Base-by-base conservation (phyloP, 805 yeast genomes). In the Saccharomycopsis sp. region DNA sequence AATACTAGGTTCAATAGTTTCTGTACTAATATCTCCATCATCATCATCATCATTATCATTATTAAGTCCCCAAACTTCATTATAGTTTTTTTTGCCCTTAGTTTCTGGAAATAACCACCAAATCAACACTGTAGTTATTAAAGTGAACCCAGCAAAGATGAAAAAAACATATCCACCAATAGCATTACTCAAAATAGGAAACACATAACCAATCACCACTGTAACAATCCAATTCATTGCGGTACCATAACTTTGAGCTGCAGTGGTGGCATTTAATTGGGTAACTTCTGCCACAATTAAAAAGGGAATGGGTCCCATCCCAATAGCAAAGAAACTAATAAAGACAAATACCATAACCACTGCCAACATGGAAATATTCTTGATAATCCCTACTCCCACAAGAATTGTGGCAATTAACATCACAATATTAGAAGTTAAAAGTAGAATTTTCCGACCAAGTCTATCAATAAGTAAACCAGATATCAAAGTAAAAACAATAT, bases 301-400 rank as follows among this genome's bases (percentile, higher is more conserved):
- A 62, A 92, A 89, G 31, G 98, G 98, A 41, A 92, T 87, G 5
- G 98, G 98, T 0, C 98, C 98, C 46, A 87, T 58, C 0, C 98
- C 98, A 26, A 82, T 63, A 0, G 96, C 97, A 63, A 89, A 92
- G 21, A 86, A 72, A 1, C 82, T 76, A 36, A 89, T 87, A 56
- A 86, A 88, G 1, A 70, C 54, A 40, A 85, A 71, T 0, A 87
- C 79, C 12, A 88, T 77, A 1, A 70, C 36, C 0, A 81, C 76
- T 1, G 88, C 69, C 12, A 79, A 45, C 1, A 60, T 21, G 0
- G 82, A 65, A 38, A 62, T 61, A 2, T 64, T 57, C n/a, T 57
- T 47, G 19, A 74, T 53, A 29, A 89, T 79, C 3, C 94, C 92
- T 18, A 72, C 34, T 1, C 85, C 79, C 54, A 92, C 72, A 3